Conservation (phyloP, 495 filamentous ascomycete species). For the Chlorociboria aeruginascens region DNA sequence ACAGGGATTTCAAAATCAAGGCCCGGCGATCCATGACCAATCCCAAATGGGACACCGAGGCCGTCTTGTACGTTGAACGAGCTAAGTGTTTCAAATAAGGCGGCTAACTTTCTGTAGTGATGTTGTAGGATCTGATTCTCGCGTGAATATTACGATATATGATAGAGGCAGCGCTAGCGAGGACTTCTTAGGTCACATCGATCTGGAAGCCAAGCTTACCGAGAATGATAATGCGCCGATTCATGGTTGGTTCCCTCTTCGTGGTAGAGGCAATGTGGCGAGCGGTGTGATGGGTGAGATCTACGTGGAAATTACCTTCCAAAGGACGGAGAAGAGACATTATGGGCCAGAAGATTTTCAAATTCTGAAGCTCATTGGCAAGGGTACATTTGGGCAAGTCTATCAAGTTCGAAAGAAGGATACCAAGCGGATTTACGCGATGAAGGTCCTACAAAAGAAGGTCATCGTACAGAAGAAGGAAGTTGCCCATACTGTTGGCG, state of each 20-base stretch:
- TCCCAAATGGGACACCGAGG: constrained; percentile 92
- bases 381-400: constrained; percentile 98
- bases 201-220: constrained; percentile 52
- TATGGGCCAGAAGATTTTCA: constrained; percentile 96
- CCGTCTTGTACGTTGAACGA: constrained; percentile 65
- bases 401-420: constrained; percentile 99
- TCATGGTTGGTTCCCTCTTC: constrained; percentile 78
- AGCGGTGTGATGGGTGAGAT: constrained; percentile 78
- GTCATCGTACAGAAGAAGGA: constrained; percentile 99
- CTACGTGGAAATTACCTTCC: constrained; percentile 71
- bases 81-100: not conserved
- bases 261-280: constrained; percentile 45
- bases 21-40: constrained; percentile 57
- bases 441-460: constrained; percentile 99
- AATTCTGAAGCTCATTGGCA: constrained; percentile 91
- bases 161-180: constrained; percentile 70
- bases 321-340: constrained; percentile 82
- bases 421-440: constrained; percentile 89
- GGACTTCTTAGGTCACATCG: constrained; percentile 83
- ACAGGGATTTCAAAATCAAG: constrained; percentile 52
- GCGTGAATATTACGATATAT: constrained; percentile 89
- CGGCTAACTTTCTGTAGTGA: constrained; percentile 51
- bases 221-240: constrained; percentile 55
- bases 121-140: constrained; percentile 83
- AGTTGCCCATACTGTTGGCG: constrained; percentile 90